Evolutionary conservation across 2,329 filamentous ascomycete genomes (phyloP).

Genomic region (Neocucurbitaria cava): DNA sequence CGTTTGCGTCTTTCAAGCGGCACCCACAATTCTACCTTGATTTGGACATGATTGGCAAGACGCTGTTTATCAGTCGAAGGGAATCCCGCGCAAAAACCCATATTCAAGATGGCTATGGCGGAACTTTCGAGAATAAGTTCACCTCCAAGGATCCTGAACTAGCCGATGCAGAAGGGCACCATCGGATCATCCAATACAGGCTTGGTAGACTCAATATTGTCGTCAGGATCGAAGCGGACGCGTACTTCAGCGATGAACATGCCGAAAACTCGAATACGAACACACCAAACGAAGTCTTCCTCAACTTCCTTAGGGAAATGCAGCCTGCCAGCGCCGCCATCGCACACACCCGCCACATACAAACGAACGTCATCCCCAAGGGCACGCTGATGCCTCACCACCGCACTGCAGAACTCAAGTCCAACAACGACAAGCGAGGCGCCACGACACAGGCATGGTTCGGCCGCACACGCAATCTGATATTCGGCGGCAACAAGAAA

Average conservation of each 20-base stretch:
- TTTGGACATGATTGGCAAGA: slow-evolving; percentile 1
- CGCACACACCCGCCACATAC: not conserved
- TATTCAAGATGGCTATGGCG: not conserved
- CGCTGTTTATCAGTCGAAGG: not conserved
- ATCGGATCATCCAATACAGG: slow-evolving; percentile 2
- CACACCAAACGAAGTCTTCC: not conserved
- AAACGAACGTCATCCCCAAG: not conserved
- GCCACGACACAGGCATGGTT: not conserved
- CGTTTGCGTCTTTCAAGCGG: not conserved
- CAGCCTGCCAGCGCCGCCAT: not conserved
- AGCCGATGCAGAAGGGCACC: slow-evolving; percentile 1
- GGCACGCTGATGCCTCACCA: not conserved
- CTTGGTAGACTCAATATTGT: slow-evolving; percentile 1
- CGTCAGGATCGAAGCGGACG: slow-evolving; percentile 5
- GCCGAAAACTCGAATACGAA: not conserved
- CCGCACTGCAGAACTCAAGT: not conserved
- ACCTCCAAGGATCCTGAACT: not conserved
- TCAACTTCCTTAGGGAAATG: not conserved
- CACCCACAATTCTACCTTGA: not conserved
- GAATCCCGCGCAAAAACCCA: not conserved
- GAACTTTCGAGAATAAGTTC: not conserved
- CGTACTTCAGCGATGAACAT: not conserved
- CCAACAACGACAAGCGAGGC: not conserved
- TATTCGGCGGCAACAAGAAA: not conserved
- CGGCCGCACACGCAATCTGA: not conserved